Evolutionary conservation across 805 yeast genomes (phyloP).

Genomic region (Metschnikowia bowlesiae): DNA sequence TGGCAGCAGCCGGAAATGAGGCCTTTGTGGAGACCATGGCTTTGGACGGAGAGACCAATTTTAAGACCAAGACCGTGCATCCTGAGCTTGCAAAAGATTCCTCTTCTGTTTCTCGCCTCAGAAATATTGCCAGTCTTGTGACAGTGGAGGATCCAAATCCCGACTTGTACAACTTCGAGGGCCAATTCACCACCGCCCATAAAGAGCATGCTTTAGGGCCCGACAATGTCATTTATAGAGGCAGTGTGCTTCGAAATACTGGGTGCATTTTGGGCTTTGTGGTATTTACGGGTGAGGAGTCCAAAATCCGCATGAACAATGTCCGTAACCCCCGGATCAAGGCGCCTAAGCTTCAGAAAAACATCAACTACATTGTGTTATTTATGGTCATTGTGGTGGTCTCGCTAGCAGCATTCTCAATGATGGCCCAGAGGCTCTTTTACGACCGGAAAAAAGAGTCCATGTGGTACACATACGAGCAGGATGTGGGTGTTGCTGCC

Average conservation of each 20-base stretch:
- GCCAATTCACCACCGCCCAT: constrained; percentile 47
- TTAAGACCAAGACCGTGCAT: constrained; percentile 71
- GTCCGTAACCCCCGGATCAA: constrained; percentile 84
- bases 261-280: constrained; percentile 70
- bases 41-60: constrained; percentile 92
- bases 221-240: constrained; percentile 85
- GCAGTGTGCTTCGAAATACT: constrained; percentile 86
- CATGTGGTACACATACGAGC: constrained; percentile 68
- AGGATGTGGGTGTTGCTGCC: constrained; percentile 81
- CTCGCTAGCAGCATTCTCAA: constrained; percentile 69
- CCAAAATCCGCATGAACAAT: constrained; percentile 94
- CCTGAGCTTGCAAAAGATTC: constrained; percentile 53
- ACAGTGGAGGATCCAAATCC: constrained; percentile 87
- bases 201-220: constrained; percentile 58
- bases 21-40: constrained; percentile 94
- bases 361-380: constrained; percentile 76
- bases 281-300: constrained; percentile 90
- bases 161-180: constrained; percentile 90
- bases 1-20: constrained; percentile 60
- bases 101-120: constrained; percentile 47
- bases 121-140: constrained; percentile 47
- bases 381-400: constrained; percentile 86
- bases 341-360: constrained; percentile 84
- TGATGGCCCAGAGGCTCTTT: constrained; percentile 66
- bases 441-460: constrained; percentile 38